Evolutionary conservation across 805 yeast species (phyloP).

Genomic region (Diddensiella transvaalensis): DNA sequence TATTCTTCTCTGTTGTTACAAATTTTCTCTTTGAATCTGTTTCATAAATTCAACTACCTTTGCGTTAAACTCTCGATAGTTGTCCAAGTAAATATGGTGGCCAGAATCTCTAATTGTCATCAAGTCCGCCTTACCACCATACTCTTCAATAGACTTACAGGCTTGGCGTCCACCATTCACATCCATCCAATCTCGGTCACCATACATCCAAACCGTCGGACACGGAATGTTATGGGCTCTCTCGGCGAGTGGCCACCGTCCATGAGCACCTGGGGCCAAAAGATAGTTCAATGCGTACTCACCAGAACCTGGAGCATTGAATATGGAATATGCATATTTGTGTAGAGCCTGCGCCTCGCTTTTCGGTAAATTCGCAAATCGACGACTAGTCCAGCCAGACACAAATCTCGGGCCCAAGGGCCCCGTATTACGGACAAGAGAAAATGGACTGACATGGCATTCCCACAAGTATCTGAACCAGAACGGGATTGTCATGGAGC

Average conservation of each 20-base stretch:
- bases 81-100: conserved; percentile 71
- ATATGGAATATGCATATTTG: conserved; percentile 75
- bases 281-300: conserved; percentile 85
- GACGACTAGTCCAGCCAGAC: conserved; percentile 82
- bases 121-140: conserved; percentile 30
- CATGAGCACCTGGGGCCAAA: conserved; percentile 87
- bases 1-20: no score
- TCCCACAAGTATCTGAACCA: conserved; percentile 88
- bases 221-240: conserved; percentile 52
- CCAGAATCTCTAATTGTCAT: conserved; percentile 53
- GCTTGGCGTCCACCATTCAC: conserved; percentile 39
- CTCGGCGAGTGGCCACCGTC: conserved; percentile 64
- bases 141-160: conserved; percentile 23
- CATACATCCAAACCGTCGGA: conserved; percentile 80
- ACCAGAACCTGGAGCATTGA: conserved; percentile 85
- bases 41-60: conserved; percentile 17
- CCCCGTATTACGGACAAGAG: conserved; percentile 71
- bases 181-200: conserved; percentile 72
- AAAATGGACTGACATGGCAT: conserved; percentile 78
- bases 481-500: conserved; percentile 47
- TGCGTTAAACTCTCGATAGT: conserved; percentile 48
- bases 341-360: conserved; percentile 58
- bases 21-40: background rate
- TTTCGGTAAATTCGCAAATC: conserved; percentile 59
- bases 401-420: conserved; percentile 81